Evolutionary conservation across 495 filamentous ascomycete genomes (phyloP), one percentile per base, ranked within the genome.

Genomic region (Hypoxylon perforatum): DNA sequence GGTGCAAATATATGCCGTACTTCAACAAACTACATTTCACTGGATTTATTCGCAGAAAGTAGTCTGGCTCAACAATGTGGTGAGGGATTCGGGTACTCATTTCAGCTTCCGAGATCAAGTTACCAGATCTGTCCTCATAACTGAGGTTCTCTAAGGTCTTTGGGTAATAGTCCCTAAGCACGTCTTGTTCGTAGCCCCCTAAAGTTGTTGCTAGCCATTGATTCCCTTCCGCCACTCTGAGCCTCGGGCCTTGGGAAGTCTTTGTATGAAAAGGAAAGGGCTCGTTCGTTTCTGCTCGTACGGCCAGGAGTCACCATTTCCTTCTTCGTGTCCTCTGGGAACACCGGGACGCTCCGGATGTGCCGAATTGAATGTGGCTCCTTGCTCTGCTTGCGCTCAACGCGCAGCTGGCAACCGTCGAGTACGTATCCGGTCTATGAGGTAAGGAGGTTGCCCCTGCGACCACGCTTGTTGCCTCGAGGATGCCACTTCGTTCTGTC

Each of bases 361-460:
- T 45, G 60, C 5, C 51, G 60, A 8, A n/a, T 12, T 11, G 36
- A 48, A 5, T 22, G 55, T 3, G 60, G 39, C 21, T 69, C 60
- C 1, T 45, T 49, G 17, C 65, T 60, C 3, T 50, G 44, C 36
- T 69, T 69, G 18, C 65, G 65, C 39, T 69, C 65, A 12, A 69
- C 65, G 25, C 65, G 60, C 42, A 69, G 30, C 17, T 52, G 12
- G 7, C 4, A 18, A 15, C 60, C 65, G 7, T 28, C 9, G 23
- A 64, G 12, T 3, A 10, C 17, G 30, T 28, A 33, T 30, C 65
- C 65, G 8, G 42, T 51, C 66, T 69, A 45, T 33, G 14, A 44
- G 1, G 21, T 15, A 42, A 51, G 15, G 35, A 41, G 41, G n/a
- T n/a, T n/a, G n/a, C n/a, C n/a, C n/a, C n/a, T n/a, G n/a, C n/a